Base-by-base conservation (phyloP, 345 rosid species). In the Corchorus capsularis region DNA sequence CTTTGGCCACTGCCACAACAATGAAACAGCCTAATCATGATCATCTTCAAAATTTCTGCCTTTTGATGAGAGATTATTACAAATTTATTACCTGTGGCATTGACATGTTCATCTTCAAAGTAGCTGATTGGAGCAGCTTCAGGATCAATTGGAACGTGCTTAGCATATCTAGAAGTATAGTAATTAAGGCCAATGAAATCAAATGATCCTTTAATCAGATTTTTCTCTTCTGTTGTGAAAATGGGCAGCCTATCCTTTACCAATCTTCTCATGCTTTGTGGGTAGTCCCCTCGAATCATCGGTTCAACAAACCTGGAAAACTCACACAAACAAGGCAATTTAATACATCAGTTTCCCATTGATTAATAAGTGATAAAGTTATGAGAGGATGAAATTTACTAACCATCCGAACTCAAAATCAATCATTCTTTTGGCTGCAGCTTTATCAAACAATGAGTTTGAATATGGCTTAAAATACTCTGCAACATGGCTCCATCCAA, bases 121-220 rank as follows among this genome's bases (percentile, higher is more conserved):
- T 32, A 80, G 73, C 81, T 61, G 56, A 14, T 16, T 6, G 80
- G 74, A 35, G 76, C 32, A 47, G 57, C 82, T 1, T 60, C 11
- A 14, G 59, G 60, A 62, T 74, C 27, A 12, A 74, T 16, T 4
- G 86, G 73, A 49, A 71, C 5, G 81, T 69, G 63, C 47, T 68
- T 74, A 69, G 80, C 87, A 82, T 77, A 87, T 52, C 41, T 52
- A 34, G 86, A 17, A 19, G 82, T 66, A 39, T 87, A 87, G 62
- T 84, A 85, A 55, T 87, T 87, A 50, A 87, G 68, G 16, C 86
- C 89, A n/a, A 87, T 73, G 75, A 85, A 87, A 65, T 87, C 87
- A 53, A 80, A 74, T 45, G 87, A 82, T 19, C 85, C 82, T 75
- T 64, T 82, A 10, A 85, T 35, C 22, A 85, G 13, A 41, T 70